Evolutionary conservation across 2,329 filamentous ascomycete species (phyloP), one percentile per base, ranked within the genome.

Genomic region (Nannizziopsis barbatae): DNA sequence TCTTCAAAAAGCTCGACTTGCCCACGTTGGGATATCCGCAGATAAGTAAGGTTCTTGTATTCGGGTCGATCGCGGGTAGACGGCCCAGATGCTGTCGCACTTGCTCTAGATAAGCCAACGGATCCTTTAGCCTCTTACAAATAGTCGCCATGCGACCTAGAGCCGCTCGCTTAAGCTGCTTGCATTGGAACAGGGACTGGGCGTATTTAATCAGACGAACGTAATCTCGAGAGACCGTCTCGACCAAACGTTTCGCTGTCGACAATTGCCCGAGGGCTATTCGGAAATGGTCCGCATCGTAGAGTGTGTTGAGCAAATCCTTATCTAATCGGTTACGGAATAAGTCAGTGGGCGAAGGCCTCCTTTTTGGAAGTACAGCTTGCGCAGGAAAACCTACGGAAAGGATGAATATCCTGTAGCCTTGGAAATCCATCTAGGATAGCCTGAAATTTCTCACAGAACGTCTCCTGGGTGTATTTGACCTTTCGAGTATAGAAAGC

Each of bases 141-240:
- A 98, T 87, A 14, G 92, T 98, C 55, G 90, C 92, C 92, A 98
- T 96, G 64, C 92, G 88, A 75, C 92, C 92, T 46, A 98, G 79
- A 7, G 85, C 93, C 45, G 93, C 92, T 55, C 86, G 79, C 80
- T 98, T 98, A 61, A 98, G 80, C 74, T 96, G 89, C 73, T 98
- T 98, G 79, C 90, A 96, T 73, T 98, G 92, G 75, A 90, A 98
- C 55, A 98, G 77, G 61, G 83, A 93, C 74, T 95, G 89, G 48
- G 87, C 89, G 72, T 98, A 96, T 76, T 95, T 93, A 67, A 94
- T 79, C 40, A 98, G 79, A 56, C 92, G 86, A 54, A 98, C 88
- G 63, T 98, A 98, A 68, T 98, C 92, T 63, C 92, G 80, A 52
- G 86, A 84, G 54, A 98, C 92, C 47, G 89, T 93, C 76, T 98